phyloP scores from a whole-genome alignment of 2,329 filamentous ascomycete genomes.

The Metarhizium anisopliae region DNA sequence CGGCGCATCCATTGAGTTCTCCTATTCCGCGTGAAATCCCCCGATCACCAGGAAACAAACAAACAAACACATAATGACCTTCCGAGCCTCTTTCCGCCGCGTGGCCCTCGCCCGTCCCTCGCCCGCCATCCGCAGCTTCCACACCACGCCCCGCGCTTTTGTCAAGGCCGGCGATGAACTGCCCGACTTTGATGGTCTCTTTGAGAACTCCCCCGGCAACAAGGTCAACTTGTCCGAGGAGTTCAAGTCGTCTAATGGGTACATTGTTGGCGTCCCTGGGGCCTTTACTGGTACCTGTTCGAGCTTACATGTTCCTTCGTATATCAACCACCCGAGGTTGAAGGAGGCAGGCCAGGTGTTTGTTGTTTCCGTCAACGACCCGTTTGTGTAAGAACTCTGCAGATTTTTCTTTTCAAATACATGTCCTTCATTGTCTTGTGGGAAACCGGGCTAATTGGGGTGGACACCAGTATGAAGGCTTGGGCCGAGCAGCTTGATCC shows the following conservation, averaged over 20 bases:
- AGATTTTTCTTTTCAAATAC: no score
- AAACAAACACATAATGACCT: conserved; percentile 20
- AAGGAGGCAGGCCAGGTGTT: conserved; percentile 78
- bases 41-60: not conserved
- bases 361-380: conserved; percentile 87
- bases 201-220: conserved; percentile 81
- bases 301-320: conserved; percentile 69
- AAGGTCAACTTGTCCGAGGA: conserved; percentile 81
- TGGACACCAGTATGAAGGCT: conserved; percentile 69
- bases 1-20: not conserved
- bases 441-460: not conserved
- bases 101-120: conserved; percentile 21
- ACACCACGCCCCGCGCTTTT: conserved; percentile 50
- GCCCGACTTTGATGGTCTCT: conserved; percentile 67
- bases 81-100: conserved; percentile 26
- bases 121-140: conserved; percentile 41
- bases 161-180: conserved; percentile 75
- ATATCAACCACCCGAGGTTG: conserved; percentile 69
- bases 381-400: conserved; percentile 66
- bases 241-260: conserved; percentile 59
- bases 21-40: not conserved
- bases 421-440: no score
- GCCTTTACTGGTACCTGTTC: conserved; percentile 58
- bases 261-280: conserved; percentile 79
- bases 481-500: conserved; percentile 77